These are phyloP conservation scores for Cladophialophora carrionii DNA, from an alignment of 2,329 filamentous ascomycete species.

Conservation along the genomic window DNA sequence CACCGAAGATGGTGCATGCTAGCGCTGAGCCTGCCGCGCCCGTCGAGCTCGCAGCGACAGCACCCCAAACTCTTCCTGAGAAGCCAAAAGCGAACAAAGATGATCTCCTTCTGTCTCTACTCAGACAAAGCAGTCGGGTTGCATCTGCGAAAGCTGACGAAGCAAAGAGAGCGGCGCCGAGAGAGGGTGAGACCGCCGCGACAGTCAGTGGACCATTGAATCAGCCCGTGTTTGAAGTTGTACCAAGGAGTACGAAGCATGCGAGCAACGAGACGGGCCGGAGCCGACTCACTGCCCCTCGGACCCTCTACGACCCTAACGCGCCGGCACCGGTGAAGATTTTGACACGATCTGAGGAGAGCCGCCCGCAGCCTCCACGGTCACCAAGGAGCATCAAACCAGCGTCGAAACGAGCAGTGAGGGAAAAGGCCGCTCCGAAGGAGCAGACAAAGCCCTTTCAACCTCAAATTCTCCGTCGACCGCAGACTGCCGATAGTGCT, in stretches of 20 bases:
- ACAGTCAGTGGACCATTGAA: constrained; percentile 49
- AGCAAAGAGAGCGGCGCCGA: constrained; percentile 21
- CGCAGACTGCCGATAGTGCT: constrained; percentile 44
- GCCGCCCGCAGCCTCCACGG: constrained; percentile 25
- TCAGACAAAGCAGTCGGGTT: constrained; percentile 20
- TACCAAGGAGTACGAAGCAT: constrained; percentile 25
- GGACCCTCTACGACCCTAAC: constrained; percentile 37
- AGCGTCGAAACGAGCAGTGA: constrained; percentile 22
- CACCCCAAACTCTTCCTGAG: constrained; percentile 40
- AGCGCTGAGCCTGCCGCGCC: constrained; percentile 35
- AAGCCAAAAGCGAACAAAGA: constrained; percentile 27
- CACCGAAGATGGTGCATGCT: constrained; percentile 27
- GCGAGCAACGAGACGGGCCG: constrained; percentile 30
- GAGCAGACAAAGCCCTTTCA: constrained; percentile 52
- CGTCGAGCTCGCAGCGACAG: constrained; percentile 52
- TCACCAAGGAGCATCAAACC: constrained; percentile 28
- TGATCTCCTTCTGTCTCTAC: constrained; percentile 29
- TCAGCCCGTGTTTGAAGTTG: constrained; percentile 46
- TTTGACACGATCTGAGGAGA: constrained; percentile 36
- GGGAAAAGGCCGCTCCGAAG: constrained; percentile 31
- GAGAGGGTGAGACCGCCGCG: constrained; percentile 42
- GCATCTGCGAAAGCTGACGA: constrained; percentile 32
- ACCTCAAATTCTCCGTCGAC: constrained; percentile 58
- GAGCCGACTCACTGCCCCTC: constrained; percentile 30
- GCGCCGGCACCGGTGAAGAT: constrained; percentile 39